Evolutionary conservation across 2,329 filamentous ascomycete species (phyloP), one percentile per base, ranked within the genome.

Genomic region (Aspergillus sp.): DNA sequence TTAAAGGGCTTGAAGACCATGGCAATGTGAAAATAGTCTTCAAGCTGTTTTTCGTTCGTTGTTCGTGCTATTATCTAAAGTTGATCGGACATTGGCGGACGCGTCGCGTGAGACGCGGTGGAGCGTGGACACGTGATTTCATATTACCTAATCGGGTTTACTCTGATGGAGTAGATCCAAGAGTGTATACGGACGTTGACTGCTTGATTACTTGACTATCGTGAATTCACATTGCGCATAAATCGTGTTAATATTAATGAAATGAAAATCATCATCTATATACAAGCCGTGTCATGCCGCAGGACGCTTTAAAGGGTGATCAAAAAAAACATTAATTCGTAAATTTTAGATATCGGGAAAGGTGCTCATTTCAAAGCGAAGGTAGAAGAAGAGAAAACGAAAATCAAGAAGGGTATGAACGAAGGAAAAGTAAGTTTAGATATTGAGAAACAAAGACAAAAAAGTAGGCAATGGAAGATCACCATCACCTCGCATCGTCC

Each of bases 1-100:
- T 68, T 70, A 48, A 74, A 74, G 5, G 72, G 72, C 54, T 73
- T 74, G 49, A 71, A 72, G 46, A 69, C 64, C 69, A 73, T 73
- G 50, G 46, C 48, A 7, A 10, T 37, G 33, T 37, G 33, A n/a
- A 19, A 9, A 35, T 2, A 17, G 33, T 35, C 33, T 35, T 9
- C 33, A 35, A 35, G n/a, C 5, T 35, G 33, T 9, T 27, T 4
- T 4, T 27, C 2, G 7, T 30, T 30, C 25, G 25, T 12, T 30
- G 25, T 12, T 30, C 9, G 25, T 27, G 17, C 17, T 19, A 4
- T 9, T 27, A 9, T 27, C 9, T 27, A 9, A 22, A 3, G 25
- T 9, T 9, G 9, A 9, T 25, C 19, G n/a, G 37, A 5, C n/a
- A 15, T 39, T 20, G 17, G 37, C 37, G 37, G 17, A 39, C 37